Percentiles rank a stretch among this genome's conserved stretches.
Conservation (phyloP, 371 early-diverging fungal species). For the Mortierella sp. region DNA sequence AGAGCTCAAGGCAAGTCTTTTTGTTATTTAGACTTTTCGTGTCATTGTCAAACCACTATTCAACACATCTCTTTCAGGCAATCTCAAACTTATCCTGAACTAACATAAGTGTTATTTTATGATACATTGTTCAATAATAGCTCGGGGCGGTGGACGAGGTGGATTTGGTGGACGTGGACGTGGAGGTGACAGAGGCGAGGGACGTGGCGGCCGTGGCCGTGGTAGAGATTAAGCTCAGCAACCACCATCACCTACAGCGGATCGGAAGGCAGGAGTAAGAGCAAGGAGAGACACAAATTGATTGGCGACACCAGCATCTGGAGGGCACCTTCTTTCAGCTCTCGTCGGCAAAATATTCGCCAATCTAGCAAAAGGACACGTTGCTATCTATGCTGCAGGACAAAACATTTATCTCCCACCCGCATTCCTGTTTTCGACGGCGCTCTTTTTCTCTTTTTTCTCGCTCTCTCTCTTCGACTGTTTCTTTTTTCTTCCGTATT, state of each 20-base stretch:
- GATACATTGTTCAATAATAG: slow-evolving; percentile 31
- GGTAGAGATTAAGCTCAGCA: slow-evolving; percentile 45
- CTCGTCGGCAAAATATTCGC: background rate
- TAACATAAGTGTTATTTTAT: background rate
- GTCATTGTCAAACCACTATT: background rate
- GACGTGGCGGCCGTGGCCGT: slow-evolving; percentile 40
- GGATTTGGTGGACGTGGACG: slow-evolving; percentile 64
- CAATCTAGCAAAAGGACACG: background rate
- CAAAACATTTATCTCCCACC: background rate
- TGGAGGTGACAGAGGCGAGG: slow-evolving; percentile 34
- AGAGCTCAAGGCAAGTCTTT: slow-evolving; percentile 78
- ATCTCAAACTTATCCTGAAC: background rate
- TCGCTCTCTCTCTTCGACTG: background rate
- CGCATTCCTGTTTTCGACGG: background rate
- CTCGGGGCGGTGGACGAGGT: slow-evolving; percentile 65
- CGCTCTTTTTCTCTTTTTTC: background rate
- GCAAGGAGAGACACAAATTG: background rate
- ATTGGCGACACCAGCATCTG: background rate
- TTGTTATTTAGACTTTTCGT: slow-evolving; percentile 6
- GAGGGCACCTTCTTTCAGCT: background rate
- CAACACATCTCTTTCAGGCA: background rate
- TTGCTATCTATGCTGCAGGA: background rate
- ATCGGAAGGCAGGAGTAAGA: background rate
- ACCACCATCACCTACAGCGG: background rate
- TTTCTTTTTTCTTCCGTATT: slow-evolving; percentile 1